Percentiles rank a stretch among this genome's conserved stretches.
Conservation (phyloP, 2,329 filamentous ascomycete species). For the Nothomitra cinnamomea region DNA sequence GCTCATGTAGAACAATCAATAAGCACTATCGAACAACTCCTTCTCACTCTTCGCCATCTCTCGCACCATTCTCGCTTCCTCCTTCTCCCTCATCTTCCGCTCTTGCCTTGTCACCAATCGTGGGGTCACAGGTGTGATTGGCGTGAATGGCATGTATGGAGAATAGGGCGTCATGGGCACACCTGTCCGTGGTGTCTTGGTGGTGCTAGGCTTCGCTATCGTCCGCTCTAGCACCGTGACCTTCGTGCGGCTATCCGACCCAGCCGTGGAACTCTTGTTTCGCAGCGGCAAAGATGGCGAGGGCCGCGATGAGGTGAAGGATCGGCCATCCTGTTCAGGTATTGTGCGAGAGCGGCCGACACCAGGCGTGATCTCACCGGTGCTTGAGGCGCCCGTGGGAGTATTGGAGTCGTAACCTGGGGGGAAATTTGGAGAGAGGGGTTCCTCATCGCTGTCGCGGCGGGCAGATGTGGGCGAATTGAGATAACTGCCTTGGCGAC, state of each 20-base stretch:
- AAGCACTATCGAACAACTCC: slow-evolving; percentile 2
- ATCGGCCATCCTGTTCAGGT: slow-evolving; percentile 40
- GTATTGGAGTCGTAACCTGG: too few relatives aligned
- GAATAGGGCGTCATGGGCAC: slow-evolving; percentile 55
- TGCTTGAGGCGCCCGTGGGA: too few relatives aligned
- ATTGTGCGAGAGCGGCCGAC: slow-evolving; percentile 24
- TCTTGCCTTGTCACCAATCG: slow-evolving; percentile 54
- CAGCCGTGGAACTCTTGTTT: slow-evolving; percentile 18
- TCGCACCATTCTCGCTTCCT: slow-evolving; percentile 22
- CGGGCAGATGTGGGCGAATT: not conserved
- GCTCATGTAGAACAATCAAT: not conserved
- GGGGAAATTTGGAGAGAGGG: not conserved
- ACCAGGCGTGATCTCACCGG: not conserved
- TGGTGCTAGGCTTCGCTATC: slow-evolving; percentile 10
- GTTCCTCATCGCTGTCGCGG: slow-evolving; percentile 1
- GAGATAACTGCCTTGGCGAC: not conserved
- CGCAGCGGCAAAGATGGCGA: slow-evolving; percentile 30
- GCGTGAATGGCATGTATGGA: slow-evolving; percentile 65
- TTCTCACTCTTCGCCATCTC: slow-evolving; percentile 3
- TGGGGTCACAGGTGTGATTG: slow-evolving; percentile 61
- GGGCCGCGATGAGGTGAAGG: slow-evolving; percentile 39
- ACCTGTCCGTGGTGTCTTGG: slow-evolving; percentile 33
- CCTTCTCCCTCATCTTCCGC: slow-evolving; percentile 47
- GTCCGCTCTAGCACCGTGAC: slow-evolving; percentile 46
- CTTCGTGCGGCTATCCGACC: slow-evolving; percentile 28